A percentile compares a stretch with the other conserved stretches of the same genome.
Conservation (phyloP, 768 basidiomycete genomes). For the Podaxis pistillaris region DNA sequence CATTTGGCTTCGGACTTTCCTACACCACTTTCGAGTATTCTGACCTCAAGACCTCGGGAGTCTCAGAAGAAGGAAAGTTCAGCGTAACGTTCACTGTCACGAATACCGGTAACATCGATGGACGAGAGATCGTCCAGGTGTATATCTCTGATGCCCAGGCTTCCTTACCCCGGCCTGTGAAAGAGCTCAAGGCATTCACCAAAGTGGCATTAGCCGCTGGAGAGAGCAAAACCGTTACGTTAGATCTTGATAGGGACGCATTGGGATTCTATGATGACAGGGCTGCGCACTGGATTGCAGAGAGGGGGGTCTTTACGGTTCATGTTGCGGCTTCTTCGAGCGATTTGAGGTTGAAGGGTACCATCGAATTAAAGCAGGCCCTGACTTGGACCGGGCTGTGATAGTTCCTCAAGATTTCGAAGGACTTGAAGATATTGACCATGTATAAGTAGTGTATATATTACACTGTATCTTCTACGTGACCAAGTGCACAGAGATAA, state of each 20-base stretch:
- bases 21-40: conserved; percentile 60
- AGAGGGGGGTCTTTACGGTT: conserved; percentile 45
- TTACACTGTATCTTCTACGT: not conserved
- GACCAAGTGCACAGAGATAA: not conserved
- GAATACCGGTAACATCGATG: conserved; percentile 43
- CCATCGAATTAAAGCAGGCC: conserved; percentile 31
- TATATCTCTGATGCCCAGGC: conserved; percentile 43
- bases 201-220: conserved; percentile 47
- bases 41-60: conserved; percentile 31
- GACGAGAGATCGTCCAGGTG: conserved; percentile 47
- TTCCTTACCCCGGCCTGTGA: conserved; percentile 41
- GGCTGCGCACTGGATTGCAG: conserved; percentile 43
- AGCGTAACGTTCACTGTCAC: conserved; percentile 41
- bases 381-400: conserved; percentile 45
- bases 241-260: conserved; percentile 46
- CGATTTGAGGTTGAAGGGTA: conserved; percentile 36
- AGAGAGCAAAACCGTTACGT: conserved; percentile 34
- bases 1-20: conserved; percentile 59
- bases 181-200: conserved; percentile 46
- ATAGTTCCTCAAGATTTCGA: not conserved
- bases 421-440: not conserved
- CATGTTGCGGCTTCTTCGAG: conserved; percentile 45
- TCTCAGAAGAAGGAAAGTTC: conserved; percentile 34
- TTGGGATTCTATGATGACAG: conserved; percentile 49
- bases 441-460: not conserved